These are phyloP conservation scores for Pinus taeda DNA, from an alignment of 75 land plant genomes.

Conservation along the genomic window DNA sequence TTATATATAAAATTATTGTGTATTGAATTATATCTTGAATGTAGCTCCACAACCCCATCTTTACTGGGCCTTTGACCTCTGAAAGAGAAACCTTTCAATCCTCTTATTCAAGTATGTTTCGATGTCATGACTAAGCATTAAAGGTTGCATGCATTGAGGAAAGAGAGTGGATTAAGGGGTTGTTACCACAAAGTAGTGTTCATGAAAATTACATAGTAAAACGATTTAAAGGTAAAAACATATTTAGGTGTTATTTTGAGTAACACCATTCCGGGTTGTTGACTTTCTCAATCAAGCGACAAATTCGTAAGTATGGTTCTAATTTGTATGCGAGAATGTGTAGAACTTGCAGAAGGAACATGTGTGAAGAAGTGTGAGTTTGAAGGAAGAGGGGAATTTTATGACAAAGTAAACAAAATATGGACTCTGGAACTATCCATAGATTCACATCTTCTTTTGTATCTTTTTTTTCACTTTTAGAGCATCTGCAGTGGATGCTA, in stretches of 20 bases:
- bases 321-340: neutral
- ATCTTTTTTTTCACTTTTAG: too few species aligned
- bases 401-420: slow-evolving; percentile 65
- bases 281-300: neutral
- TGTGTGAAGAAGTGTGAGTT: slow-evolving; percentile 88
- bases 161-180: slow-evolving; percentile 88
- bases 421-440: slow-evolving; percentile 33
- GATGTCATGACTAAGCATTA: slow-evolving; percentile 96
- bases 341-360: slow-evolving; percentile 92
- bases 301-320: neutral
- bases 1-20: too few species aligned
- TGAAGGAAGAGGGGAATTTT: slow-evolving; percentile 62
- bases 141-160: slow-evolving; percentile 80
- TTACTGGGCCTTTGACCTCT: slow-evolving; percentile 35
- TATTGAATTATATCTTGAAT: neutral
- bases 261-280: too few species aligned
- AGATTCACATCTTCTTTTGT: too few species aligned
- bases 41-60: slow-evolving; percentile 54
- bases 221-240: slow-evolving; percentile 60
- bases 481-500: too few species aligned
- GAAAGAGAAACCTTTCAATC: slow-evolving; percentile 45
- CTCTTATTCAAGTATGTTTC: slow-evolving; percentile 74
- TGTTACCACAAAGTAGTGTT: slow-evolving; percentile 85
- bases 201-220: slow-evolving; percentile 76
- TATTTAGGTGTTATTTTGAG: too few species aligned